Base-by-base conservation (phyloP, 768 basidiomycete species). In the Mycena epipterygia region DNA sequence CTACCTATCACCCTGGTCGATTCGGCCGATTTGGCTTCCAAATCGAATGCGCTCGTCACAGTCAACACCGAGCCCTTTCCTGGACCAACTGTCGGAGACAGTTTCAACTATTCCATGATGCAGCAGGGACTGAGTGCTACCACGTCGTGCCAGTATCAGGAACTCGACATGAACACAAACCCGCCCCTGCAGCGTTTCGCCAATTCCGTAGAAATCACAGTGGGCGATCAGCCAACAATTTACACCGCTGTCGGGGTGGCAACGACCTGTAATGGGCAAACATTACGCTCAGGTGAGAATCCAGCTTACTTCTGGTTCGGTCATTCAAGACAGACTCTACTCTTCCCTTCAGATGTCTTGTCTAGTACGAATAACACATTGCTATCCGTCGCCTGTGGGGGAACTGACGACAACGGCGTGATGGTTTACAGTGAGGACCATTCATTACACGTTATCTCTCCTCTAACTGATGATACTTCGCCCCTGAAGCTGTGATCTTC, bases 61-160 rank as follows among this genome's bases (percentile, higher is more conserved):
- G 5, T 39, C 19, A 68, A 68, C 37, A 61, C 58, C 23, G 19
- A 30, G 5, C 49, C 58, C 9, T 44, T 68, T 23, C 59, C 57
- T 11, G 51, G 51, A 23, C 55, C 67, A 1, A 16, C 16, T 21
- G 29, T 2, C n/a, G 13, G 21, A 29, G n/a, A 42, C 19, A n/a
- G n/a, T n/a, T 59, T 58, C 55, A 56, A 61, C 30, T 9, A 61
- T 27, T 52, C 67, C 37, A 52, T 62, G 59, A 44, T n/a, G 37
- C 67, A 68, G 29, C 67, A 61, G 46, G 67, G 67, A 23, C 58
- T 59, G 19, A 37, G 32, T 44, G 57, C 66, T 3, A 23, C 14
- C 29, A 25, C 29, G 17, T 60, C 57, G 13, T 68, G 66, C 48
- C 29, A 48, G 33, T 42, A 55, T 55, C 32, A 35, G 35, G 16